Evolutionary conservation across 1,284 basidiomycete genomes (phyloP).

Genomic region (Thecaphora thlaspeos): DNA sequence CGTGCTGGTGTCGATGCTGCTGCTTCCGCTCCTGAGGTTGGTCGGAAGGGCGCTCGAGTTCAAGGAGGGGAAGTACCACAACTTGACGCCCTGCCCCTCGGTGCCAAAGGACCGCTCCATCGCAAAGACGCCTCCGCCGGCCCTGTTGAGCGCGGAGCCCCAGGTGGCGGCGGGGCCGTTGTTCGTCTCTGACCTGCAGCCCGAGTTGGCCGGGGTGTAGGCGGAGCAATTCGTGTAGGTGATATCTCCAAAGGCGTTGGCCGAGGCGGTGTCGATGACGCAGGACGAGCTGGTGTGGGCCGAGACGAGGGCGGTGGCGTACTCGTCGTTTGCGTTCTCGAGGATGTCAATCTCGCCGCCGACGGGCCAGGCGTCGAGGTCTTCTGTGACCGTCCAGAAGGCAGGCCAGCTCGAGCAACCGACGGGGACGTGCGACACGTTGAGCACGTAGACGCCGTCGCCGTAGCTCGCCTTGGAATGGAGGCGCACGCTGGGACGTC

Average conservation of each 20-base stretch:
- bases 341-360: conserved; percentile 57
- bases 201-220: conserved; percentile 23
- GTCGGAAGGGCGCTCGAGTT: conserved; percentile 20
- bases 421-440: conserved; percentile 47
- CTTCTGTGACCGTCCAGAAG: conserved; percentile 52
- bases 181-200: conserved; percentile 48
- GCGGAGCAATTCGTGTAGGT: conserved; percentile 45
- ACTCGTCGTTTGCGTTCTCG: conserved; percentile 54
- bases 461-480: conserved; percentile 40
- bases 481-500: conserved; percentile 47
- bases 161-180: conserved; percentile 40
- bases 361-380: conserved; percentile 38
- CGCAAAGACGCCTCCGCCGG: conserved; percentile 49
- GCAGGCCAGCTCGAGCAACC: conserved; percentile 56
- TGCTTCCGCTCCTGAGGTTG: conserved; percentile 31
- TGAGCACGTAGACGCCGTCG: conserved; percentile 52
- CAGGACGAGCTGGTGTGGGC: conserved; percentile 43
- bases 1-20: conserved; percentile 26
- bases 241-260: conserved; percentile 28
- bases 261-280: conserved; percentile 15
- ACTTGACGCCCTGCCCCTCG: conserved; percentile 46
- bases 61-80: conserved; percentile 49
- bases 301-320: conserved; percentile 33
- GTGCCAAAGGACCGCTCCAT: conserved; percentile 52
- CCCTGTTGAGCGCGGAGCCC: conserved; percentile 42